Evolutionary conservation across 225 moss, liverwort and hornwort species (phyloP).

Genomic region (Pleurozium schreberi): DNA sequence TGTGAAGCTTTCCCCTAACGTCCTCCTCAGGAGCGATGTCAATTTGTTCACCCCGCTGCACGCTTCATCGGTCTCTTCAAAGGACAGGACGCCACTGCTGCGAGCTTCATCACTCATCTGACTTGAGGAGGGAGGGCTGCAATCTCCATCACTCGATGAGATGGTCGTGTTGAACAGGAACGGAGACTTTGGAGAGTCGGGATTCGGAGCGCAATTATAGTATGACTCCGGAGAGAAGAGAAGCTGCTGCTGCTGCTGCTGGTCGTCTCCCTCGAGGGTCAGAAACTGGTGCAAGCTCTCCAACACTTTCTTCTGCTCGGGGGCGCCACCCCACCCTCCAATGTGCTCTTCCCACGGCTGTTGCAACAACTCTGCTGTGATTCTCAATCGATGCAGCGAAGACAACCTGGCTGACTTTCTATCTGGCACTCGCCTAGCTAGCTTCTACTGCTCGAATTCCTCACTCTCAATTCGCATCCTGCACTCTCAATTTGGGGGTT

Average conservation of each 20-base stretch:
- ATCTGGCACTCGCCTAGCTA: background rate
- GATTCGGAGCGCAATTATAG: background rate
- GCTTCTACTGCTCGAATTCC: background rate
- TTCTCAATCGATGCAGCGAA: conserved; percentile 8
- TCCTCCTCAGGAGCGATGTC: background rate
- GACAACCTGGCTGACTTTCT: background rate
- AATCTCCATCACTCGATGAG: background rate
- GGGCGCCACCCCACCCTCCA: background rate
- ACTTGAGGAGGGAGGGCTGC: background rate
- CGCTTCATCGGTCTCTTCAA: conserved; percentile 2
- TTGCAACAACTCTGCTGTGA: conserved; percentile 7
- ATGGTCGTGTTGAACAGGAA: background rate
- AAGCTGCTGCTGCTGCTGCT: background rate
- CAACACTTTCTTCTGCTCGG: conserved; percentile 4
- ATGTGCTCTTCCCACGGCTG: conserved; percentile 12
- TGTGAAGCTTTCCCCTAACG: background rate
- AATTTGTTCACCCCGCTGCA: background rate
- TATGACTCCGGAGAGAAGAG: background rate
- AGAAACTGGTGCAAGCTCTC: conserved; percentile 9
- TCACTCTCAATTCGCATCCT: background rate
- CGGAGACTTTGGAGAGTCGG: background rate
- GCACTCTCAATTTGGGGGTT: background rate
- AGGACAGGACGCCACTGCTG: background rate
- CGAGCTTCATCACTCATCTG: conserved; percentile 1
- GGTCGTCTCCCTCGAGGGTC: background rate